These are phyloP conservation scores for Odonthalia washingtoniensis DNA, from an alignment of 31 red algal genomes.

Conservation along the genomic window DNA sequence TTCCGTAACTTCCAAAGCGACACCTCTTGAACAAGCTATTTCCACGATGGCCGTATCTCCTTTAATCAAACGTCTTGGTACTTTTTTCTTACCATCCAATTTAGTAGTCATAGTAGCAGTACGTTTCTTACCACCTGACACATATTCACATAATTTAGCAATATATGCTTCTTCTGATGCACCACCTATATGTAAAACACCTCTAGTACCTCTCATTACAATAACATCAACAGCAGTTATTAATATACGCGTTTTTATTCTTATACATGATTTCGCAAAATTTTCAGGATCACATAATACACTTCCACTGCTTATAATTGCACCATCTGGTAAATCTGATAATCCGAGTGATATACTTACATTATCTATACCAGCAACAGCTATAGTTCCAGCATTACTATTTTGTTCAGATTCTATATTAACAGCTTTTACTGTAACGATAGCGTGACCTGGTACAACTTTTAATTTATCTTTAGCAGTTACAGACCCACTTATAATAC, in stretches of 20 bases:
- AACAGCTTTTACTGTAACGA: constrained; percentile 48
- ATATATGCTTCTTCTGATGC: constrained; percentile 61
- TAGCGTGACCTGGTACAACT: constrained; percentile 40
- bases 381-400: constrained; percentile 24
- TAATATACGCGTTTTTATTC: constrained; percentile 59
- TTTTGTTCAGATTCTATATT: constrained; percentile 26
- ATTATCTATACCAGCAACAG: constrained; percentile 49
- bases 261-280: constrained; percentile 26
- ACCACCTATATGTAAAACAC: constrained; percentile 69
- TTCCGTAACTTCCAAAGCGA: constrained; percentile 49
- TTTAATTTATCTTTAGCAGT: constrained; percentile 54
- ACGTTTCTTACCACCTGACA: constrained; percentile 18
- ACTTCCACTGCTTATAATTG: constrained; percentile 47
- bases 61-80: constrained; percentile 52
- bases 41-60: constrained; percentile 72
- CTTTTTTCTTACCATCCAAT: constrained; percentile 38
- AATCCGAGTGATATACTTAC: constrained; percentile 45
- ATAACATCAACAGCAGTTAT: constrained; percentile 28
- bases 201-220: constrained; percentile 69
- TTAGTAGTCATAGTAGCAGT: background rate
- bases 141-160: constrained; percentile 44
- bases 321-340: constrained; percentile 42
- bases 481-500: constrained; percentile 70
- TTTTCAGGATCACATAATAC: constrained; percentile 76
- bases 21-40: constrained; percentile 41